Base-by-base conservation (phyloP, 306 rosid species). In the Betula pendula region DNA sequence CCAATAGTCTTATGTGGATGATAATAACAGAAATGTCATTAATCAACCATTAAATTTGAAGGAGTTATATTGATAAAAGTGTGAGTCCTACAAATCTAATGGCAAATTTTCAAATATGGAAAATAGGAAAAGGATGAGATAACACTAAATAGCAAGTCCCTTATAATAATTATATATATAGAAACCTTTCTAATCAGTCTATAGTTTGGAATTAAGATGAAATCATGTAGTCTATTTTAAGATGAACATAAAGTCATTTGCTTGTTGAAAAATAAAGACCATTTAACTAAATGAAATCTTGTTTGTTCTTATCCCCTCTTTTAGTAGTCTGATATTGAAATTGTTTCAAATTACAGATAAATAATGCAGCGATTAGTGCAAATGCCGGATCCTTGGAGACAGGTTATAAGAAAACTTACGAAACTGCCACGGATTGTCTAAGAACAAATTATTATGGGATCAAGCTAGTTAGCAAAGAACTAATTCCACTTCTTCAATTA, bases 371-470 rank as follows among this genome's bases (percentile, higher is more conserved):
- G 14, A 35, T 63, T 63, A 0, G 44, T 33, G 45, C 3, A 33
- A 63, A 63, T 63, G 15, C 40, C 1, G n/a, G 8, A 19, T 12
- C 33, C 33, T 13, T 22, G 11, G 22, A 12, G 3, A 5, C 20
- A 42, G 9, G 24, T 22, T 2, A 22, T 19, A 25, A 20, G n/a
- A 35, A 68, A 25, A 68, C 35, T 22, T 44, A 22, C 22, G 53
- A 68, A 45, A 4, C 38, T 42, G 6, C 52, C 0, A 5, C 15
- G 11, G 42, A 44, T 7, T 22, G 13, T 68, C 1, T 68, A 13
- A 14, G 19, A 44, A 68, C 73, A 68, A 68, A 68, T 47, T 68
- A 68, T 68, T 68, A 69, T 12, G 56, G 73, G 35, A 15, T 2
- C 12, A 69, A 69, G 35, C 51, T 0, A 1, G 11, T 45, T 38